These are phyloP conservation scores for Cenchrus americanus DNA, from an alignment of 176 grass and related monocot species.

Conservation along the genomic window DNA sequence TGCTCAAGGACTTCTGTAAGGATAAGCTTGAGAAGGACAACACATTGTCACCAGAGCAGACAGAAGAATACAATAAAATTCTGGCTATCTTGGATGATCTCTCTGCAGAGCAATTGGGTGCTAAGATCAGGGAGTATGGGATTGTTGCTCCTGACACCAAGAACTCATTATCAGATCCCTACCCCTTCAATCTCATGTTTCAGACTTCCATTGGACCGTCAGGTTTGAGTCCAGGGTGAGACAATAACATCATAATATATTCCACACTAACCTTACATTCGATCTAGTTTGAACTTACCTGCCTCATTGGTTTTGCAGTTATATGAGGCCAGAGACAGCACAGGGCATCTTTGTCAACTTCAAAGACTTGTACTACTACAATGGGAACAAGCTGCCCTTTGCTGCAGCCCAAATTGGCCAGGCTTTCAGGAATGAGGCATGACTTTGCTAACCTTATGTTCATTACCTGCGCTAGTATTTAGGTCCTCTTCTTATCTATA, in stretches of 20 bases:
- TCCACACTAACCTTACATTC: background rate
- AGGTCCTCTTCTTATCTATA: background rate
- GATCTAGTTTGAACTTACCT: slow-evolving; percentile 33
- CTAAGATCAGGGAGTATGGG: slow-evolving; percentile 87
- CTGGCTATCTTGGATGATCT: slow-evolving; percentile 91
- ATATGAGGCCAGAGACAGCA: slow-evolving; percentile 97
- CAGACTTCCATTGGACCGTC: slow-evolving; percentile 98
- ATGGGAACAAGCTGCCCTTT: slow-evolving; percentile 87
- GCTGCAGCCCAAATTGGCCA: slow-evolving; percentile 92
- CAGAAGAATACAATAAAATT: slow-evolving; percentile 59
- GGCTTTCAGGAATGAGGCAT: slow-evolving; percentile 91
- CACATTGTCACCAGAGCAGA: slow-evolving; percentile 56
- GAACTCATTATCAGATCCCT: slow-evolving; percentile 74
- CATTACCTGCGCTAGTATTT: slow-evolving; percentile 2
- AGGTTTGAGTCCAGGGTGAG: slow-evolving; percentile 80
- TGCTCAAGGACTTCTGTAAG: slow-evolving; percentile 92
- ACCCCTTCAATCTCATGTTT: slow-evolving; percentile 99
- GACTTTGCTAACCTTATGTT: slow-evolving; percentile 36
- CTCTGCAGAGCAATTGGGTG: slow-evolving; percentile 71
- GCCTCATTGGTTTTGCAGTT: slow-evolving; percentile 55
- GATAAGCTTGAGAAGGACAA: slow-evolving; percentile 77
- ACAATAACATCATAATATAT: slow-evolving; percentile 29
- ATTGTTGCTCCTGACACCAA: slow-evolving; percentile 95
- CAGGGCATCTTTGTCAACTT: slow-evolving; percentile 99
- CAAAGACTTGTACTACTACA: slow-evolving; percentile 85